Conservation (phyloP, 371 early-diverging fungal species). For the Nosema bombycis region DNA sequence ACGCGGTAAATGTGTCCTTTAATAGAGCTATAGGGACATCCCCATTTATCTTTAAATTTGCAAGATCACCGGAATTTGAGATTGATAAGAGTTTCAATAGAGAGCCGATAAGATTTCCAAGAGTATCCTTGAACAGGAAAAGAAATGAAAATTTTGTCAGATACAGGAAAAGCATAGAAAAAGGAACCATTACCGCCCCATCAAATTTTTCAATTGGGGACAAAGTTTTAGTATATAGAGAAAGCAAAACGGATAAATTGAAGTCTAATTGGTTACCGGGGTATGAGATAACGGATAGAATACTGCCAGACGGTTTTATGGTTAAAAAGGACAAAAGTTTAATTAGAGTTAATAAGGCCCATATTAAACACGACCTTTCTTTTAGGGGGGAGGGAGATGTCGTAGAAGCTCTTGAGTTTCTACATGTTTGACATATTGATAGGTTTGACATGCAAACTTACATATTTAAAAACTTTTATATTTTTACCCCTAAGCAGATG, state of each 20-base stretch:
- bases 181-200: neutral
- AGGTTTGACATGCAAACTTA: too few relatives aligned
- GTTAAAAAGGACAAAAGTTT: neutral
- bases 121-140: neutral
- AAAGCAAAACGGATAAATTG: neutral
- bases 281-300: too few relatives aligned
- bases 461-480: too few relatives aligned
- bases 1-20: neutral
- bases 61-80: neutral
- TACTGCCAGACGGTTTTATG: too few relatives aligned
- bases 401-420: too few relatives aligned
- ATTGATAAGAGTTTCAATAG: too few relatives aligned
- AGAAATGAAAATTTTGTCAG: conserved; percentile 6
- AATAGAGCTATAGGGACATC: neutral
- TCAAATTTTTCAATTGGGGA: neutral
- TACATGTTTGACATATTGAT: too few relatives aligned
- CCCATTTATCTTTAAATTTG: neutral
- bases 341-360: neutral
- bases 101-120: too few relatives aligned
- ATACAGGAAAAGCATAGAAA: neutral
- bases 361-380: too few relatives aligned
- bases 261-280: neutral
- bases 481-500: too few relatives aligned
- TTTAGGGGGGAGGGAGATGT: too few relatives aligned
- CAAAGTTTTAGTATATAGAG: conserved; percentile 10